A percentile compares a stretch with the other conserved stretches of the same genome.
Evolutionary conservation across 108 stramenopile genomes (phyloP).

Genomic region (Nannochloropsis salina): DNA sequence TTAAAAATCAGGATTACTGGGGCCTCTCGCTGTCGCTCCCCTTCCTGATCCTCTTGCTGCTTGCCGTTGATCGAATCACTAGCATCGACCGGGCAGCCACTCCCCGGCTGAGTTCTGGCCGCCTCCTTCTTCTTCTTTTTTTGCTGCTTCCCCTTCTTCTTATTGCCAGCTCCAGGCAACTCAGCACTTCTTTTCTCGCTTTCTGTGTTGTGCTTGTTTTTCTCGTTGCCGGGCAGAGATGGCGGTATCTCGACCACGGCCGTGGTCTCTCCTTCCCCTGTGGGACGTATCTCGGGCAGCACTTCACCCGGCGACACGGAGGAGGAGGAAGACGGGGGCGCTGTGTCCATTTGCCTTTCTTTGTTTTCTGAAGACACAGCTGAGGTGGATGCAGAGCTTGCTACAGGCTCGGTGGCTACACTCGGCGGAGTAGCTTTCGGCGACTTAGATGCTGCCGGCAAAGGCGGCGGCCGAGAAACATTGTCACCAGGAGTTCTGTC

Average conservation of each 20-base stretch:
- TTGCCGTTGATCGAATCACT: not conserved
- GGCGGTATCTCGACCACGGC: no score
- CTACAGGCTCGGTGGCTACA: no score
- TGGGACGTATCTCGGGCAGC: constrained; percentile 5
- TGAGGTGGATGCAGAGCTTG: no score
- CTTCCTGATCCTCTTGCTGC: not conserved
- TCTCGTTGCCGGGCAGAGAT: not conserved
- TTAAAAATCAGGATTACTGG: not conserved
- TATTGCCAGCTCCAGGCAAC: not conserved
- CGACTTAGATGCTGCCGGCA: no score
- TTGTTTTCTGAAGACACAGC: no score
- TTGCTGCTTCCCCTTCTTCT: not conserved
- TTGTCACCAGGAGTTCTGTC: no score
- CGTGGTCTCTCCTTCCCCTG: not conserved
- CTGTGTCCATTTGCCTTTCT: no score
- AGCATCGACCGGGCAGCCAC: no score
- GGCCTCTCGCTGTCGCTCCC: not conserved
- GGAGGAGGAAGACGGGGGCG: not conserved
- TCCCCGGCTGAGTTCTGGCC: not conserved
- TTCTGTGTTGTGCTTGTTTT: not conserved
- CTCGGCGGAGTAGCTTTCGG: no score
- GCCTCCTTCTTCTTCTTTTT: not conserved
- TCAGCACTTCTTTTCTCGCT: not conserved
- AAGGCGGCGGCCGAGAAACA: no score
- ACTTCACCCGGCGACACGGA: not conserved